These are phyloP conservation scores for Biscogniauxia sp. DNA, from an alignment of 2,329 filamentous ascomycete genomes.

Conservation along the genomic window DNA sequence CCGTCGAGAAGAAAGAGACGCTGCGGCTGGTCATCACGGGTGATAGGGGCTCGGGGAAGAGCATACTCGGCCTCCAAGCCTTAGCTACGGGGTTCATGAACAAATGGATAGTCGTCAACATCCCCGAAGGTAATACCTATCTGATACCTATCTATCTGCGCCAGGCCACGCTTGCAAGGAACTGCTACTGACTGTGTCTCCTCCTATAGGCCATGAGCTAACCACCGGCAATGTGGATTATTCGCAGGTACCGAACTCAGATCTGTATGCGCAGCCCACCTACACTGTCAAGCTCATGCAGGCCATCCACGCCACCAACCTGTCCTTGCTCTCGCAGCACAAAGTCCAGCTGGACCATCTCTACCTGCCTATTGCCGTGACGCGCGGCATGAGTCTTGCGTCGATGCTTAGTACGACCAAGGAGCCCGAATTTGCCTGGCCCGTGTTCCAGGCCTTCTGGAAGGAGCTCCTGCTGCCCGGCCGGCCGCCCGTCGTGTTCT, in stretches of 20 bases:
- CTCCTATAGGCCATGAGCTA: constrained; percentile 66
- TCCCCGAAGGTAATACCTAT: constrained; percentile 73
- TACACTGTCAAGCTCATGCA: constrained; percentile 74
- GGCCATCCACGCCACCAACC: constrained; percentile 71
- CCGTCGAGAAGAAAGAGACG: constrained; percentile 52
- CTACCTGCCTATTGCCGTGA: constrained; percentile 58
- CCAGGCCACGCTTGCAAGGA: background rate
- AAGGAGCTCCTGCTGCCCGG: constrained; percentile 63
- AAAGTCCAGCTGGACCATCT: constrained; percentile 50
- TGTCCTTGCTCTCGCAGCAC: constrained; percentile 55
- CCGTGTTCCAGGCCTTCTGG: constrained; percentile 79
- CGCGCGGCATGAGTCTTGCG: constrained; percentile 59
- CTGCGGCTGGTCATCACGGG: constrained; percentile 70
- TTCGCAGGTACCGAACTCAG: constrained; percentile 60
- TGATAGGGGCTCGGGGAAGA: constrained; percentile 77
- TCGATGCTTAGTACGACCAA: constrained; percentile 68
- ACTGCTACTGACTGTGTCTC: background rate
- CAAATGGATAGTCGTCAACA: constrained; percentile 82
- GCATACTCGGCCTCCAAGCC: constrained; percentile 78
- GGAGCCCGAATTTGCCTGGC: constrained; percentile 76
- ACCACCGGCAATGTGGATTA: constrained; percentile 81
- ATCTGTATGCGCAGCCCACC: constrained; percentile 73
- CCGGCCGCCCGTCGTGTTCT: constrained; percentile 61
- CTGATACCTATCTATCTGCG: background rate
- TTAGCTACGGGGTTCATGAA: constrained; percentile 78